These are phyloP conservation scores for Psilocybe subaeruginosa DNA, from an alignment of 768 basidiomycete species.

Conservation along the genomic window DNA sequence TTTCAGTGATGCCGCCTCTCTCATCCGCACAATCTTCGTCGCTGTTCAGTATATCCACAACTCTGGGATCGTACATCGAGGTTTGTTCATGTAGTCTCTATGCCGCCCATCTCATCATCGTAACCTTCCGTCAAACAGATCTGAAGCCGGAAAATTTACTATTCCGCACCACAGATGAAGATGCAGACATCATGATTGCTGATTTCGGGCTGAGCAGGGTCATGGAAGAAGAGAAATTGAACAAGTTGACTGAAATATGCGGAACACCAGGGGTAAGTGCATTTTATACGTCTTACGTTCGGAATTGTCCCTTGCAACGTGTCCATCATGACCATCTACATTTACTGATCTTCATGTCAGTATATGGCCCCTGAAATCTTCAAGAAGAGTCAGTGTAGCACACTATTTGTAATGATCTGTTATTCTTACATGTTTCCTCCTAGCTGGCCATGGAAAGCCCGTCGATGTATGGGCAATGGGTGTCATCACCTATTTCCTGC, in stretches of 20 bases:
- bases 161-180: conserved; percentile 87
- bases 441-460: conserved; percentile 91
- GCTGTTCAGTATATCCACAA: conserved; percentile 93
- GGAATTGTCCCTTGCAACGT: conserved; percentile 1
- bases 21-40: conserved; percentile 84
- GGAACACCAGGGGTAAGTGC: conserved; percentile 79
- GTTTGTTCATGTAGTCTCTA: conserved; percentile 34
- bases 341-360: conserved; percentile 31
- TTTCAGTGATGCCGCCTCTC: conserved; percentile 81
- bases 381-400: conserved; percentile 66
- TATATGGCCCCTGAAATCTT: conserved; percentile 99
- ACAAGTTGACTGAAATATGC: conserved; percentile 91
- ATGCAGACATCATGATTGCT: conserved; percentile 95
- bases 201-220: conserved; percentile 94
- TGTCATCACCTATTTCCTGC: conserved; percentile 96
- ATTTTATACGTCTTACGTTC: neutral
- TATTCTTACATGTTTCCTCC: conserved; percentile 1
- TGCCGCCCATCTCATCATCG: neutral
- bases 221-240: conserved; percentile 89
- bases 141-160: conserved; percentile 98
- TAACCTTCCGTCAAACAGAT: conserved; percentile 46
- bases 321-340: neutral
- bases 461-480: conserved; percentile 99
- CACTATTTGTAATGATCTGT: neutral
- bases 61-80: conserved; percentile 91